These are phyloP conservation scores for Candida dendrica DNA, from an alignment of 805 yeast genomes.

Conservation along the genomic window DNA sequence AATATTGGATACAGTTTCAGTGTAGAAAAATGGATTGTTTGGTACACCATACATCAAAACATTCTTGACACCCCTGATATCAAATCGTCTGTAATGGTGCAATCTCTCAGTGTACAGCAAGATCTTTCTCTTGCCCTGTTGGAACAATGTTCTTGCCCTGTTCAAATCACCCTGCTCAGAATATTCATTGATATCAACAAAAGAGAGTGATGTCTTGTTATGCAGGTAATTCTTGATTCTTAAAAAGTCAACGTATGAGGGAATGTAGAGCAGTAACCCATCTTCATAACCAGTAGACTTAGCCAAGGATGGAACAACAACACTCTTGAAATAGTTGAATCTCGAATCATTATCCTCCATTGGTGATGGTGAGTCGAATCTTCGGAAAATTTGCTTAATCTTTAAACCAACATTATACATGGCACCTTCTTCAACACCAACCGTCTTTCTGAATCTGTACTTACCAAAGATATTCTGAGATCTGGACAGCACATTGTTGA, in stretches of 20 bases:
- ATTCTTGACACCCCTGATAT: slow-evolving; percentile 76
- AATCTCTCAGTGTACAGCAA: slow-evolving; percentile 90
- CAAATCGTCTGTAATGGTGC: slow-evolving; percentile 85
- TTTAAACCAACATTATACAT: slow-evolving; percentile 60
- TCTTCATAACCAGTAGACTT: slow-evolving; percentile 53
- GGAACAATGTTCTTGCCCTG: slow-evolving; percentile 64
- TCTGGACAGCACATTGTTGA: slow-evolving; percentile 52
- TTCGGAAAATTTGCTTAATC: slow-evolving; percentile 61
- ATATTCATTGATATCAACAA: slow-evolving; percentile 79
- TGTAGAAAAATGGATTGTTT: slow-evolving; percentile 74
- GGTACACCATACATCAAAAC: slow-evolving; percentile 82
- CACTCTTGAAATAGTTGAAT: slow-evolving; percentile 71
- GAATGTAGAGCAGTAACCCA: slow-evolving; percentile 77
- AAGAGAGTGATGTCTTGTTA: slow-evolving; percentile 53
- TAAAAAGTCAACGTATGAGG: slow-evolving; percentile 80
- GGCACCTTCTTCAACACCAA: slow-evolving; percentile 41
- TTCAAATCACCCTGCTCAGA: slow-evolving; percentile 64
- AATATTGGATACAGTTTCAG: slow-evolving; percentile 64
- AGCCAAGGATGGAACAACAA: slow-evolving; percentile 62
- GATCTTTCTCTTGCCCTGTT: slow-evolving; percentile 53
- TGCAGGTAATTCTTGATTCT: slow-evolving; percentile 60
- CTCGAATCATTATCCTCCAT: slow-evolving; percentile 73
- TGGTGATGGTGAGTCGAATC: slow-evolving; percentile 55
- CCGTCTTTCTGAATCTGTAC: slow-evolving; percentile 43
- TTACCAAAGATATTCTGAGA: slow-evolving; percentile 55